Base-by-base conservation (phyloP, 495 filamentous ascomycete species). In the Penicillium odoratum region DNA sequence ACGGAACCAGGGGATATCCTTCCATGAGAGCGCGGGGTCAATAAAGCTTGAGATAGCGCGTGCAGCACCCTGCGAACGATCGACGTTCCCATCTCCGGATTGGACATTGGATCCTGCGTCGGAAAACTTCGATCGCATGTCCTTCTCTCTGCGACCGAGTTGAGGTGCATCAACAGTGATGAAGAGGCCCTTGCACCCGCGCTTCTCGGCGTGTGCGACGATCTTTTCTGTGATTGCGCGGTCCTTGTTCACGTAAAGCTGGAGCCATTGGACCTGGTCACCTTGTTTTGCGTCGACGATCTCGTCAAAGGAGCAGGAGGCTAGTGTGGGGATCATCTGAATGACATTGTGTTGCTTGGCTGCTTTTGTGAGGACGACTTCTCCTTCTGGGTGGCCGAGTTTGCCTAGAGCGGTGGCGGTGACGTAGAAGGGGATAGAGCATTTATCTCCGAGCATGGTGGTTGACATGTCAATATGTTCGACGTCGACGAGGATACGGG, bases 131-230 rank as follows among this genome's bases (percentile, higher is more conserved):
- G 83, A 84, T 30, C 94, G 88, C 93, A 98, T 97, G 62, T 88
- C 84, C 77, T 98, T 98, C 74, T 99, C 94, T 51, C 94, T 83
- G 13, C 95, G 87, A 18, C 94, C 95, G 11, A 98, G 84, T 68
- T 98, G 94, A 3, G 94, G 95, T 36, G 94, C 94, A 67, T 99
- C 94, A 44, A 99, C 94, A 5, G 94, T 99, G 75, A 99, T 97
- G 80, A 98, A 98, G 7, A 99, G 83, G 7, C 88, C 94, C 75
- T 93, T 96, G 80, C 93, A 97, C 29, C 94, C 95, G 55, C 93
- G 87, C 64, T 78, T 79, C 73, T 98, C 95, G 62, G 95, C 95
- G 71, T 97, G 91, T 72, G 90, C 67, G 25, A 99, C 87, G 64
- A 99, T 98, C 56, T 85, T 81, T 74, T 91, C 83, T 26, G 94